These are phyloP conservation scores for Chloropicon primus DNA, from an alignment of 139 green algal species.

Conservation along the genomic window DNA sequence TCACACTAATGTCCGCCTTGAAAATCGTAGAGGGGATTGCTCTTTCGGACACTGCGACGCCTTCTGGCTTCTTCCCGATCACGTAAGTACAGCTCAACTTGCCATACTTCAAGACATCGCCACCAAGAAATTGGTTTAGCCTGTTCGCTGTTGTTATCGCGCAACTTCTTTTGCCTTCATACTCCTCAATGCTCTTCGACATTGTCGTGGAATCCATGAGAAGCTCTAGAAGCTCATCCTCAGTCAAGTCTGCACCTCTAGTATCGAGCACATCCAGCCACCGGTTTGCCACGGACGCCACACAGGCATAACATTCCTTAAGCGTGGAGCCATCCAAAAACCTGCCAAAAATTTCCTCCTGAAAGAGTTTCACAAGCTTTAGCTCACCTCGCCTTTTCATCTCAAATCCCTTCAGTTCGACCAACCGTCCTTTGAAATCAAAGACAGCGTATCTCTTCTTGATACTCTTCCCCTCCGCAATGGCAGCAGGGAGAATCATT, in stretches of 20 bases:
- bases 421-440: slow-evolving; percentile 60
- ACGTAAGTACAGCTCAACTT: slow-evolving; percentile 48
- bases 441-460: slow-evolving; percentile 99
- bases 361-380: slow-evolving; percentile 98
- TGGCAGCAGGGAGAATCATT: slow-evolving; percentile 86
- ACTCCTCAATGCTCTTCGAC: slow-evolving; percentile 88
- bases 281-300: slow-evolving; percentile 80
- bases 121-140: slow-evolving; percentile 78
- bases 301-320: slow-evolving; percentile 77
- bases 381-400: slow-evolving; percentile 93
- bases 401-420: slow-evolving; percentile 60
- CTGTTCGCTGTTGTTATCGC: slow-evolving; percentile 78
- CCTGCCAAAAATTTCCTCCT: slow-evolving; percentile 86
- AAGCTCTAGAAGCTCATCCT: slow-evolving; percentile 80
- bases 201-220: slow-evolving; percentile 88
- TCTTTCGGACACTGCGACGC: slow-evolving; percentile 62
- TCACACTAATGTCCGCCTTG: slow-evolving; percentile 62
- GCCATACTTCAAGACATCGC: slow-evolving; percentile 90
- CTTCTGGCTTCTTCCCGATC: slow-evolving; percentile 29
- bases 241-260: slow-evolving; percentile 55
- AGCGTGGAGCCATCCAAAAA: slow-evolving; percentile 77
- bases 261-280: slow-evolving; percentile 97
- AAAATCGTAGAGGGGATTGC: slow-evolving; percentile 92
- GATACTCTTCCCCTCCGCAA: slow-evolving; percentile 95
- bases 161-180: slow-evolving; percentile 60